phyloP scores from a whole-genome alignment of 2,329 filamentous ascomycete species.

The Neospermospora avenae region DNA sequence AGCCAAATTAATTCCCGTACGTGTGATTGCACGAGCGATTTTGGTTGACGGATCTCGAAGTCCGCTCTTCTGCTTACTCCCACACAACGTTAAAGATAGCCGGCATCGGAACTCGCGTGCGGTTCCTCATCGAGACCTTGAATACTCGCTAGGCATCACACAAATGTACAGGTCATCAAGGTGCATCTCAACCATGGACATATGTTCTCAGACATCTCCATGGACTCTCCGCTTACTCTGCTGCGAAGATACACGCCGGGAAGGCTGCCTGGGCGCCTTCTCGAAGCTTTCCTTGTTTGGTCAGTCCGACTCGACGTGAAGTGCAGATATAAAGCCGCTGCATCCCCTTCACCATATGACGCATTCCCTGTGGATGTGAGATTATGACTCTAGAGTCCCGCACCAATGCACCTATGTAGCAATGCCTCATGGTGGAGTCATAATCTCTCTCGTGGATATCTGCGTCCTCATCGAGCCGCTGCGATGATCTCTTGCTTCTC shows the following conservation, averaged over 20 bases:
- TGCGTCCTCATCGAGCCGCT: neutral
- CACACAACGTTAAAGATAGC: neutral
- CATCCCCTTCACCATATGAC: neutral
- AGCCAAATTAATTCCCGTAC: neutral
- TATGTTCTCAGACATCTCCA: neutral
- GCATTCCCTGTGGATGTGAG: neutral
- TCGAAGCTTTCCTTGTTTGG: slow-evolving; percentile 7
- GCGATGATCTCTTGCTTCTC: neutral
- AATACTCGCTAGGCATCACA: slow-evolving; percentile 1
- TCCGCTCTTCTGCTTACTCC: slow-evolving; percentile 17
- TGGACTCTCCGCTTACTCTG: neutral
- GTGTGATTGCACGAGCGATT: neutral
- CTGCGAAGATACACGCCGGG: neutral
- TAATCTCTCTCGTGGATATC: neutral
- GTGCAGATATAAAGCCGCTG: neutral
- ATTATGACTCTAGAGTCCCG: neutral
- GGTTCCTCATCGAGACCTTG: slow-evolving; percentile 1
- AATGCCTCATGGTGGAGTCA: slow-evolving; percentile 4
- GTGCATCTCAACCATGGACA: slow-evolving; percentile 8
- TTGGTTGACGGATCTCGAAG: neutral
- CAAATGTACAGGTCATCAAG: slow-evolving; percentile 6
- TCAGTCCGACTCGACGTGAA: neutral
- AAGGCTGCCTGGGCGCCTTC: slow-evolving; percentile 1
- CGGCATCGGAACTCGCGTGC: neutral
- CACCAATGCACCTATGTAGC: neutral